phyloP scores from a whole-genome alignment of 2,329 filamentous ascomycete genomes.

The Xylaria sp. region DNA sequence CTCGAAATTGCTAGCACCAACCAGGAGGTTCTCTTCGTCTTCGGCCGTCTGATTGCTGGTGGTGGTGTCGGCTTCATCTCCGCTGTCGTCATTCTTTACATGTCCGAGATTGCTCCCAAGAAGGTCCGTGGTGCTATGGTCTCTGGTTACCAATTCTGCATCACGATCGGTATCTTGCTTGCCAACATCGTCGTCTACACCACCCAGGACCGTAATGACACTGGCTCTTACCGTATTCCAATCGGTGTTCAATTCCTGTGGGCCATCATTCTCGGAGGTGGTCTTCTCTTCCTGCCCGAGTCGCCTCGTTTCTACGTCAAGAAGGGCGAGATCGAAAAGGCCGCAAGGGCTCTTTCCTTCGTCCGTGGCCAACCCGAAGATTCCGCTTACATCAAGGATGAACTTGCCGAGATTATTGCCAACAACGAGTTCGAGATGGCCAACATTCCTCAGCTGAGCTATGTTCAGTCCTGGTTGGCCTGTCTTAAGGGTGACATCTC shows the following conservation, averaged over 20 bases:
- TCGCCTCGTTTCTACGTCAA: constrained; percentile 79
- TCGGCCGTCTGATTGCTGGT: constrained; percentile 73
- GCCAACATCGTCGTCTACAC: constrained; percentile 76
- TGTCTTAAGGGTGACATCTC: constrained; percentile 66
- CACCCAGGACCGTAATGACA: constrained; percentile 68
- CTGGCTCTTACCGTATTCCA: constrained; percentile 76
- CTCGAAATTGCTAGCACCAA: constrained; percentile 67
- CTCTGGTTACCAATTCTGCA: constrained; percentile 80
- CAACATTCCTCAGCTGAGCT: constrained; percentile 67
- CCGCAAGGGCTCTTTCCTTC: constrained; percentile 65
- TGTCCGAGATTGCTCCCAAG: constrained; percentile 70
- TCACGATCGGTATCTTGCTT: constrained; percentile 77
- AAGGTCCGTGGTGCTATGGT: constrained; percentile 78
- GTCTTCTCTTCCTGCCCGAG: constrained; percentile 63
- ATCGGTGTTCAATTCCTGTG: constrained; percentile 74
- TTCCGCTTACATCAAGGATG: constrained; percentile 73
- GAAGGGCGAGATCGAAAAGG: constrained; percentile 70
- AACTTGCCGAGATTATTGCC: constrained; percentile 78
- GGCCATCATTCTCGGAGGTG: constrained; percentile 53
- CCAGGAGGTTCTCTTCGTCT: constrained; percentile 65
- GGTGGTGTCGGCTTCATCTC: constrained; percentile 75
- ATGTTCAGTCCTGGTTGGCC: constrained; percentile 69
- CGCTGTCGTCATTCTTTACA: constrained; percentile 76
- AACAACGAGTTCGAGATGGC: constrained; percentile 77
- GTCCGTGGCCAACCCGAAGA: constrained; percentile 74